Percentiles rank a stretch among this genome's conserved stretches.
Evolutionary conservation across 2,329 filamentous ascomycete species (phyloP).

Genomic region (Emergomyces orientalis): DNA sequence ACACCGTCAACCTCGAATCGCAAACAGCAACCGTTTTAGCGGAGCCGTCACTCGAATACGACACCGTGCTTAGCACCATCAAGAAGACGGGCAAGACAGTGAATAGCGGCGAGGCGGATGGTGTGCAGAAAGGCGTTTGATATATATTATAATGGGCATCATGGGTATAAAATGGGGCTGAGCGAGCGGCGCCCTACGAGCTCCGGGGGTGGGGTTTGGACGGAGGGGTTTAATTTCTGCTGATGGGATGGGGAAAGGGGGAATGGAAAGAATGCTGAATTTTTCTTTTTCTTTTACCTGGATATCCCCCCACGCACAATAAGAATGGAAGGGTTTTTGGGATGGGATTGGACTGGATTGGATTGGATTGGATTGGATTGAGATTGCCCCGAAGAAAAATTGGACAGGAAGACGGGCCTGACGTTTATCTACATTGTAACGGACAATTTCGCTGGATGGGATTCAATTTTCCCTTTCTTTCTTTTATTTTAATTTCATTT

Average conservation of each 20-base stretch:
- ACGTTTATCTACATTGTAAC: too few species aligned
- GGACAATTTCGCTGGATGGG: too few species aligned
- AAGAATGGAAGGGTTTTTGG: too few species aligned
- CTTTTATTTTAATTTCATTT: too few species aligned
- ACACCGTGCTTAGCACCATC: conserved; percentile 76
- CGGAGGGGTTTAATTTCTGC: neutral
- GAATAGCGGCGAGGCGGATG: conserved; percentile 50
- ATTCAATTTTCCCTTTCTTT: too few species aligned
- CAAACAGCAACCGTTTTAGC: conserved; percentile 74
- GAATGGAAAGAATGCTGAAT: neutral
- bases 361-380: too few species aligned
- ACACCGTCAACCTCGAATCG: conserved; percentile 76
- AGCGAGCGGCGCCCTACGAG: neutral
- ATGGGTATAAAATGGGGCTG: too few species aligned
- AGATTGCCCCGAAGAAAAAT: too few species aligned
- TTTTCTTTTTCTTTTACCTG: neutral
- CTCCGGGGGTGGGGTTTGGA: too few species aligned
- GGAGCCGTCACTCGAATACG: conserved; percentile 60
- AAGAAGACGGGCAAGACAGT: conserved; percentile 93
- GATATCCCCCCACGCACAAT: too few species aligned
- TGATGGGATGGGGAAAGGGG: neutral
- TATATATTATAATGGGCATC: neutral
- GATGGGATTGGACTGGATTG: too few species aligned
- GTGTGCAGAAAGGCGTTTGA: conserved; percentile 30
- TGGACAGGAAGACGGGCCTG: too few species aligned